Conservation (phyloP, 2,329 filamentous ascomycete genomes). For the Grosmannia clavigera region DNA sequence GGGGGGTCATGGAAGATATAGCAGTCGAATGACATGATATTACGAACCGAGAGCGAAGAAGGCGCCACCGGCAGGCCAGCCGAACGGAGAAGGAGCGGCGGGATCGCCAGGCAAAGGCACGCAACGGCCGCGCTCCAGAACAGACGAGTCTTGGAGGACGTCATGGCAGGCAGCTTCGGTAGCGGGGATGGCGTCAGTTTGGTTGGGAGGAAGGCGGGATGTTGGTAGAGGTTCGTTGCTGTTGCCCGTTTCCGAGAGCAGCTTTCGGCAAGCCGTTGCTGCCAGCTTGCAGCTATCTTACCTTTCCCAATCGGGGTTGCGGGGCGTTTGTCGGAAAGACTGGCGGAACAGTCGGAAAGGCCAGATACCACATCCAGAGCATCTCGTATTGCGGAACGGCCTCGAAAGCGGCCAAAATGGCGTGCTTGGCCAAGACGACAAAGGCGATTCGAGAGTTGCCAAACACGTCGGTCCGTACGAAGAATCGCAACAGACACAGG, state of each 20-base stretch:
- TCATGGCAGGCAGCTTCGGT: background rate
- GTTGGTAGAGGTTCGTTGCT: background rate
- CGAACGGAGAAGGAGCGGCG: background rate
- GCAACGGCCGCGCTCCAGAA: background rate
- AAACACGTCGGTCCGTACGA: too few relatives aligned
- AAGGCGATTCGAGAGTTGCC: too few relatives aligned
- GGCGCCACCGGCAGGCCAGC: background rate
- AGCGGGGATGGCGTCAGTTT: background rate
- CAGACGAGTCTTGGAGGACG: background rate
- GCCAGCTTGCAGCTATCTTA: too few relatives aligned
- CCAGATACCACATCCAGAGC: too few relatives aligned
- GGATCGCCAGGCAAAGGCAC: background rate
- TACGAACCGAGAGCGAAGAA: background rate
- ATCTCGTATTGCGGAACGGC: too few relatives aligned
- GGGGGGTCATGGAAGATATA: background rate
- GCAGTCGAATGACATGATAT: background rate
- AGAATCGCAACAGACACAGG: too few relatives aligned
- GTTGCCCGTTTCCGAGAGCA: background rate
- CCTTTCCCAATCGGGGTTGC: too few relatives aligned
- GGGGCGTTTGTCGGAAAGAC: too few relatives aligned
- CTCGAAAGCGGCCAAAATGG: too few relatives aligned
- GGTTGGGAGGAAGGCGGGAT: background rate
- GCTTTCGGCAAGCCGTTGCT: too few relatives aligned
- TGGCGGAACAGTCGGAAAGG: too few relatives aligned
- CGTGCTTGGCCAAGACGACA: too few relatives aligned